Evolutionary conservation across 169 alveolate species (phyloP).

Genomic region (Plasmodium falciparum): DNA sequence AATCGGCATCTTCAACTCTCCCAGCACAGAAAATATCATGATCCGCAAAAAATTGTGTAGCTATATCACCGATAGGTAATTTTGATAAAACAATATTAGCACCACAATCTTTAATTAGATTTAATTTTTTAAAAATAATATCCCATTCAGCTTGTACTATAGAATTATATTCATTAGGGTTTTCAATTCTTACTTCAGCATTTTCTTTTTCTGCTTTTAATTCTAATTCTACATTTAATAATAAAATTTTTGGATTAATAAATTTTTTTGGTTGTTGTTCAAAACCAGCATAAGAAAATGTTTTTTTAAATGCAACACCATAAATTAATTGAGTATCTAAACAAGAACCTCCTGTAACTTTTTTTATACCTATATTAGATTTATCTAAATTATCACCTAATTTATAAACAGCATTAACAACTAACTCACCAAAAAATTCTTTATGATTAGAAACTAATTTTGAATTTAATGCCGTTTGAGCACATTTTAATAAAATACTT

Average conservation of each 20-base stretch:
- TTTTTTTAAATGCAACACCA: constrained; percentile 99
- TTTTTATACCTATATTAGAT: constrained; percentile 96
- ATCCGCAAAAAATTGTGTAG: constrained; percentile 99
- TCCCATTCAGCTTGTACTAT: constrained; percentile 99
- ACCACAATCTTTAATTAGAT: constrained; percentile 93
- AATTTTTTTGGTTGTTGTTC: constrained; percentile 98
- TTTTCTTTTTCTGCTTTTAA: constrained; percentile 98
- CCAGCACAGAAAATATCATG: constrained; percentile 97
- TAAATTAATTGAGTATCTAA: constrained; percentile 93
- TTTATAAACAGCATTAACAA: constrained; percentile 96
- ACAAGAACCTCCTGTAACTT: constrained; percentile 97
- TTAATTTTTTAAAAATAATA: constrained; percentile 95
- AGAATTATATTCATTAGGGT: constrained; percentile 94
- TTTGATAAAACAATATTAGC: constrained; percentile 95
- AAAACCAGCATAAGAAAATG: constrained; percentile 99
- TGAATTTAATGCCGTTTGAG: constrained; percentile 98
- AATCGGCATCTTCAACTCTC: constrained; percentile 96
- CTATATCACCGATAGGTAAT: constrained; percentile 99
- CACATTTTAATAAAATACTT: constrained; percentile 94
- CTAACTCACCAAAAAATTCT: constrained; percentile 95
- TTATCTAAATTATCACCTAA: constrained; percentile 94
- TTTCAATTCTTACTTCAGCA: constrained; percentile 97
- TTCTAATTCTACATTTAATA: constrained; percentile 96
- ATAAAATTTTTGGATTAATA: constrained; percentile 94
- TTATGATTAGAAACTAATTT: constrained; percentile 95